phyloP scores from a whole-genome alignment of 306 rosid genomes.

The Carpinus viminea region DNA sequence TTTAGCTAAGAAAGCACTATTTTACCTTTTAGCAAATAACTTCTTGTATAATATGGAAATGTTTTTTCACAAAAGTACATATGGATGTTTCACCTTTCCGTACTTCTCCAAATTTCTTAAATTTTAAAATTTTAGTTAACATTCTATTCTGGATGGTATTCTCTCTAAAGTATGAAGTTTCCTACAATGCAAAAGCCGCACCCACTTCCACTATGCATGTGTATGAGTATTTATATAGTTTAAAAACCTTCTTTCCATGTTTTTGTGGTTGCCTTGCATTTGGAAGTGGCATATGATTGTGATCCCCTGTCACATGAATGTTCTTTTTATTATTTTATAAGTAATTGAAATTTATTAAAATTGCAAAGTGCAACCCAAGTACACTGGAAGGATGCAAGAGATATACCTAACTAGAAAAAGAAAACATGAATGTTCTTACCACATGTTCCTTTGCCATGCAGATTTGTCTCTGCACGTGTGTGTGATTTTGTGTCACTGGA shows the following conservation, averaged over 20 bases:
- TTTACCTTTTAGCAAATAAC: neutral
- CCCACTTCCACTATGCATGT: neutral
- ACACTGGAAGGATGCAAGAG: no score
- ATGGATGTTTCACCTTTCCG: neutral
- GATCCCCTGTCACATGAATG: neutral
- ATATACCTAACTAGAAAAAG: no score
- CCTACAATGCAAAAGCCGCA: neutral
- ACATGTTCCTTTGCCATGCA: neutral
- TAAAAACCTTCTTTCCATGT: neutral
- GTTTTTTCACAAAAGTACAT: neutral
- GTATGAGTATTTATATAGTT: no score
- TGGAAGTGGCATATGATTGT: neutral
- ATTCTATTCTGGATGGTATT: neutral
- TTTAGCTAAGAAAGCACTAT: neutral
- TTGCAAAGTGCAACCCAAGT: no score
- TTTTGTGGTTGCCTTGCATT: neutral
- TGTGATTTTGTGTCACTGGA: neutral
- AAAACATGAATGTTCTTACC: no score
- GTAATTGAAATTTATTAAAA: no score
- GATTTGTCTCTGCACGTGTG: neutral
- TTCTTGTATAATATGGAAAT: neutral
- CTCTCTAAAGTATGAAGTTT: slow-evolving; percentile 1
- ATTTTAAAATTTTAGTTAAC: neutral
- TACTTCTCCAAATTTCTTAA: neutral
- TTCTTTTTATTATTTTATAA: no score